Base-by-base conservation (phyloP, 1,139 yeast genomes). In the Geotrichum europaeum region DNA sequence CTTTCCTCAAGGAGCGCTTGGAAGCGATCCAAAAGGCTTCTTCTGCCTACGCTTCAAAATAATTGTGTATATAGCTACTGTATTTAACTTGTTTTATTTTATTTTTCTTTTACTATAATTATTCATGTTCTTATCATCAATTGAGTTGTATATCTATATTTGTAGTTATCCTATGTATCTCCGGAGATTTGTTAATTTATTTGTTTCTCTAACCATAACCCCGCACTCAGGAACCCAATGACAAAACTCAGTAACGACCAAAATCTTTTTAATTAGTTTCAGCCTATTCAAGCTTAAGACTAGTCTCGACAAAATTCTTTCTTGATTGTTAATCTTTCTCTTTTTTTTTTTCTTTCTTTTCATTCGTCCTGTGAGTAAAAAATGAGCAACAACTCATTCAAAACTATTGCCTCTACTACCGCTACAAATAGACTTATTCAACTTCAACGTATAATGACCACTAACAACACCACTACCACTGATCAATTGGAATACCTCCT, bases 401-500 rank as follows among this genome's bases (percentile, higher is more conserved):
- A 15, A 5, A 7, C 36, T 2, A n/a, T 25, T 9, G 18, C 55
- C 13, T 20, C 20, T 15, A 52, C 7, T 7, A 32, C 36, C 24
- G 4, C 47, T 55, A 30, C 49, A 9, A 51, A 49, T 18, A 15
- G 36, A 20, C 47, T 49, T 7, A 13, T 15, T 18, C 28, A 47
- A 12, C n/a, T 28, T 30, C 25, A 24, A 7, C 54, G 22, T n/a
- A 53, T 49, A 22, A 25, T 32, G 47, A n/a, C 34, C 30, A 4
- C 52, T 24, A 25, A 28, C 20, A 49, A 25, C 24, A 67, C 68
- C 49, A 63, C 70, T 28, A 66, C 72, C 15, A 71, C 70, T 24
- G 70, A 65, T 30, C 69, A 74, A 20, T 78, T 73, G 66, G 76
- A 78, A 64, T 68, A 72, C 66, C 74, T 79, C 53, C 65, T 75